Base-by-base conservation (phyloP, 371 early-diverging fungal genomes). In the Lichtheimia ornata region DNA sequence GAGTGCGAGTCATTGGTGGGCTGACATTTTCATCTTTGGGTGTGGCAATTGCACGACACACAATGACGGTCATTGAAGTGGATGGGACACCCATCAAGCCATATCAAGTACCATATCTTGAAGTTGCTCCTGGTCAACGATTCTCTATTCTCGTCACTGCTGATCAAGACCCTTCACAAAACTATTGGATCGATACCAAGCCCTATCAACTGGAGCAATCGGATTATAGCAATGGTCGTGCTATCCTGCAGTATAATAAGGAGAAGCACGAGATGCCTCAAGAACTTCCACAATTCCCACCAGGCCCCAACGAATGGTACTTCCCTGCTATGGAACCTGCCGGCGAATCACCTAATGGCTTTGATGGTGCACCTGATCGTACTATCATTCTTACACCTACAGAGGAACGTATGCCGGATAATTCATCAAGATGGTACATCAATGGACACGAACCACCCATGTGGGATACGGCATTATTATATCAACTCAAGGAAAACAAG, bases 41-140 rank as follows among this genome's bases (percentile, higher is more conserved):
- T 27, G 50, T 78, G 11, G 66, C 67, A n/a, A 74, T 82, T 53
- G 70, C 71, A 9, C 52, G 64, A 0, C 82, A 81, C 42, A 66
- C 59, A 11, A 69, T 81, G 73, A 81, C 82, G 0, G 52, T 79
- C 13, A 79, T 79, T 25, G 79, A 79, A 58, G 71, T 75, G 0
- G 81, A 81, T 51, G 81, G 81, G n/a, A 63, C 28, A 4, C 50
- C 58, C 17, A 28, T 68, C 7, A 45, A 64, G 24, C 63, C 63
- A 15, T 63, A 50, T 27, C 17, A 52, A 50, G 56, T 50, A 12
- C 17, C 59, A 1, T 62, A 56, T 44, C 45, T 58, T 35, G 22
- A 69, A 61, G 52, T 70, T 9, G 27, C 70, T 6, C 45, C 70
- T 53, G 70, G 70, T 14, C 70, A 70, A 45, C 62, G 70, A 15